Conservation (phyloP, 495 filamentous ascomycete species). For the Xylaria palmicola region DNA sequence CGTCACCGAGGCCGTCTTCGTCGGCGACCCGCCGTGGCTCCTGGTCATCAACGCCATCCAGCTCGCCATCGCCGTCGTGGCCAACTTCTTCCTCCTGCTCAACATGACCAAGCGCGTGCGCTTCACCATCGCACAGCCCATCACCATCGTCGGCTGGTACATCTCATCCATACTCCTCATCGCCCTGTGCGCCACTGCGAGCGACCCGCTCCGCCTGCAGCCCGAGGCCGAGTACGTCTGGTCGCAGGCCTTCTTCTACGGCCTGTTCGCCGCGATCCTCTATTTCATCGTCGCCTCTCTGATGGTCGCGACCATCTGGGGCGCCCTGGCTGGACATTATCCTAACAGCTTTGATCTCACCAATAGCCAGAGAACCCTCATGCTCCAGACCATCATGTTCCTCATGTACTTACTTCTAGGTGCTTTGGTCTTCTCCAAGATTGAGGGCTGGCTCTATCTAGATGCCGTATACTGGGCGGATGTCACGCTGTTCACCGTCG, state of each 20-base stretch:
- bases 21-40: slow-evolving; percentile 73
- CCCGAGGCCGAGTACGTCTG: slow-evolving; percentile 54
- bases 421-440: slow-evolving; percentile 63
- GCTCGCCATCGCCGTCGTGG: slow-evolving; percentile 64
- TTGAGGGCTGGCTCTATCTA: slow-evolving; percentile 78
- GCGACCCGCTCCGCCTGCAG: slow-evolving; percentile 47
- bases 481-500: slow-evolving; percentile 81
- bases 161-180: slow-evolving; percentile 65
- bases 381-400: slow-evolving; percentile 84
- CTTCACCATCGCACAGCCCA: slow-evolving; percentile 75
- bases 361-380: slow-evolving; percentile 73
- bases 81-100: slow-evolving; percentile 71
- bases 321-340: slow-evolving; percentile 64
- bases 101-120: slow-evolving; percentile 82
- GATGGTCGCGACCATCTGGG: slow-evolving; percentile 67
- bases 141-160: slow-evolving; percentile 62
- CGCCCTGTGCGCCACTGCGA: slow-evolving; percentile 56
- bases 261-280: slow-evolving; percentile 67
- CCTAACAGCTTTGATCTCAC: slow-evolving; percentile 69
- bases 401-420: slow-evolving; percentile 73
- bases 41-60: slow-evolving; percentile 72
- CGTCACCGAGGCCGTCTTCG: slow-evolving; percentile 48
- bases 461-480: slow-evolving; percentile 83
- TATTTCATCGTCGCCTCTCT: slow-evolving; percentile 75
- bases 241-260: slow-evolving; percentile 81